Conservation (phyloP, 352 stramenopile species). For the Globisporangium parvum region DNA sequence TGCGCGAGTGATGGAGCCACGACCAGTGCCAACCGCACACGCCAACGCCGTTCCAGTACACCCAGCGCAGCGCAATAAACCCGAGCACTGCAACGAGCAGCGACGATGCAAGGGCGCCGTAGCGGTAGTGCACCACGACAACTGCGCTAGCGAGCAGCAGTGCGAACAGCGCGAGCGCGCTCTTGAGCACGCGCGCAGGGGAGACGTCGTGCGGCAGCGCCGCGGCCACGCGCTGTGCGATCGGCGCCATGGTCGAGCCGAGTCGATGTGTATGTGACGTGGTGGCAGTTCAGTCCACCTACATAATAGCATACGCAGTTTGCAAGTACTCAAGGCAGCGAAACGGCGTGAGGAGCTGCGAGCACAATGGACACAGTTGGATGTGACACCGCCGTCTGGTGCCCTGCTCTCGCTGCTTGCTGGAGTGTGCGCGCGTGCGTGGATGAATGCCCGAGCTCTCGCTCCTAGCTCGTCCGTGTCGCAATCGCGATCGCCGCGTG, state of each 20-base stretch:
- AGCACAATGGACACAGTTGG: too few relatives aligned
- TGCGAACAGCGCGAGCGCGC: slow-evolving; percentile 3
- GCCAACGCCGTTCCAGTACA: slow-evolving; percentile 61
- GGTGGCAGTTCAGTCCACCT: too few relatives aligned
- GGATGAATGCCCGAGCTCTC: too few relatives aligned
- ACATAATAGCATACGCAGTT: too few relatives aligned
- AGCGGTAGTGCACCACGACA: slow-evolving; percentile 16
- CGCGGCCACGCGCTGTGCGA: neutral
- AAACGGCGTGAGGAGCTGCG: too few relatives aligned
- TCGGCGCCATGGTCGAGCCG: neutral
- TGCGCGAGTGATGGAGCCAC: slow-evolving; percentile 38
- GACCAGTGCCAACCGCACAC: slow-evolving; percentile 39
- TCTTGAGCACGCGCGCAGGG: slow-evolving; percentile 21
- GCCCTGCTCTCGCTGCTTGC: too few relatives aligned
- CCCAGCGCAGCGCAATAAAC: slow-evolving; percentile 31
- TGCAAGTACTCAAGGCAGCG: too few relatives aligned
- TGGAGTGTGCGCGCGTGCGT: too few relatives aligned
- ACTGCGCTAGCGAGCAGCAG: slow-evolving; percentile 11
- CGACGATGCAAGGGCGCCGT: slow-evolving; percentile 15
- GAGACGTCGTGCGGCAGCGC: slow-evolving; percentile 40
- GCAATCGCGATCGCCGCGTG: too few relatives aligned
- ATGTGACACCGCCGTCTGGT: too few relatives aligned
- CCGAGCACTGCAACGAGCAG: slow-evolving; percentile 17
- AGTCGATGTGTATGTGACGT: too few relatives aligned
- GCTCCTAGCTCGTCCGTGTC: too few relatives aligned